Percentiles rank a stretch among this genome's conserved stretches.
These are phyloP conservation scores for Verticillium klebahnii DNA, from an alignment of 2,329 filamentous ascomycete species.

Conservation along the genomic window DNA sequence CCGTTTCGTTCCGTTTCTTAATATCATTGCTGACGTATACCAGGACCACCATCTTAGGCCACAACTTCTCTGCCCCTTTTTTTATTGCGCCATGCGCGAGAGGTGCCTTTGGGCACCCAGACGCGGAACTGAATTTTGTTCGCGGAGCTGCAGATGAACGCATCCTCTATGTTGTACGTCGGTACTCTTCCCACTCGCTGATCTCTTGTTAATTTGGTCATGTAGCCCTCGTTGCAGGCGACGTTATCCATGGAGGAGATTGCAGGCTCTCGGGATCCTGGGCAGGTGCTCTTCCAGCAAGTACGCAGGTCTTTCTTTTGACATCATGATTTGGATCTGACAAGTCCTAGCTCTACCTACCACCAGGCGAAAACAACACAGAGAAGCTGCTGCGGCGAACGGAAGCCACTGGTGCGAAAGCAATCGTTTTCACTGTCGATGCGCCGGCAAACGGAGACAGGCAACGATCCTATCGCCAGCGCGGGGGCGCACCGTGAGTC, in stretches of 20 bases:
- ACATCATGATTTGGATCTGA: background rate
- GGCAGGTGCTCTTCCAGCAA: conserved; percentile 14
- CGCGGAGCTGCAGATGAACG: conserved; percentile 31
- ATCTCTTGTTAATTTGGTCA: background rate
- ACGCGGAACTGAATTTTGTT: conserved; percentile 35
- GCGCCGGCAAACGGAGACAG: conserved; percentile 14
- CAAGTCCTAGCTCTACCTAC: conserved; percentile 18
- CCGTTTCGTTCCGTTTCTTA: no score
- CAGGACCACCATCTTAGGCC: conserved; percentile 35
- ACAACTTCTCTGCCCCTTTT: conserved; percentile 37
- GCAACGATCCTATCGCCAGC: conserved; percentile 12
- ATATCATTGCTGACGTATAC: background rate
- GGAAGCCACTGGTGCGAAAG: conserved; percentile 9
- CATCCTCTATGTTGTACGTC: conserved; percentile 34
- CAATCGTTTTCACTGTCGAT: conserved; percentile 16
- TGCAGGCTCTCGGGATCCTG: conserved; percentile 9
- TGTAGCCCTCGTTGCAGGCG: conserved; percentile 14
- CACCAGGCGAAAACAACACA: conserved; percentile 13
- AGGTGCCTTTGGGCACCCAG: conserved; percentile 29
- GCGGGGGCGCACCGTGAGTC: conserved; percentile 7
- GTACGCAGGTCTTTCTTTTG: background rate
- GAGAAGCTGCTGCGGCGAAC: conserved; percentile 6
- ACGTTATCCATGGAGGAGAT: conserved; percentile 15
- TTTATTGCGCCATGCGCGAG: conserved; percentile 38
- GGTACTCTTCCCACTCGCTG: no score